Conservation (phyloP, 306 rosid genomes). For the Rosa chinensis region DNA sequence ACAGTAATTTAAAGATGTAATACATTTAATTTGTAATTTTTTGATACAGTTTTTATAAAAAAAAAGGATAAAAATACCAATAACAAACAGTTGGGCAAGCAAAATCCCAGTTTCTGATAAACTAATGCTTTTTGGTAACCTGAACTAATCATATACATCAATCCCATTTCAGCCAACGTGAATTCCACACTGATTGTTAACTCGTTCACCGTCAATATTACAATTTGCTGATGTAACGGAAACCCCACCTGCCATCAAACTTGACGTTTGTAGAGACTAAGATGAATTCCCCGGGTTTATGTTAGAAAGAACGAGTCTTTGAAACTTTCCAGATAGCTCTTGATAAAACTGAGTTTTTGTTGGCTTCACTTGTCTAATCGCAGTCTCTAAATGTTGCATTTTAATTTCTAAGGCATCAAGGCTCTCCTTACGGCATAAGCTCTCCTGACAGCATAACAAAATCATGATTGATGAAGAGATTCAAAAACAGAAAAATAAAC, state of each 20-base stretch:
- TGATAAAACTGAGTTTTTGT: conserved; percentile 60
- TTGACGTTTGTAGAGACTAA: not conserved
- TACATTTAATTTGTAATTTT: not conserved
- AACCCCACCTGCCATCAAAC: not conserved
- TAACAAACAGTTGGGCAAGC: not conserved
- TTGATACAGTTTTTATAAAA: not conserved
- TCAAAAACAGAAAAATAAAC: conserved; percentile 15
- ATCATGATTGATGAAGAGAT: conserved; percentile 16
- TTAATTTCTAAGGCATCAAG: conserved; percentile 60
- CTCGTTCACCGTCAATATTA: not conserved
- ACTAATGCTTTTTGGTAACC: not conserved
- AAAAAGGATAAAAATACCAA: not conserved
- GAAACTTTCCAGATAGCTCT: conserved; percentile 62
- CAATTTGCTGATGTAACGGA: not conserved
- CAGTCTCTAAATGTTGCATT: conserved; percentile 68
- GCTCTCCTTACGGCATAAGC: conserved; percentile 56
- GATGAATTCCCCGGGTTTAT: conserved; percentile 6
- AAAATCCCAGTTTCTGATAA: not conserved
- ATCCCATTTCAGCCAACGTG: not conserved
- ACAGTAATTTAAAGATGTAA: not conserved
- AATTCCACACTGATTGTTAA: not conserved
- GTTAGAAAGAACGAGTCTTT: conserved; percentile 58
- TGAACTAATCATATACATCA: not conserved
- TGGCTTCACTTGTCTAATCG: conserved; percentile 64
- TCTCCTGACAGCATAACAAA: conserved; percentile 52